Conservation (phyloP, 495 filamentous ascomycete species). For the Cercophora samala region DNA sequence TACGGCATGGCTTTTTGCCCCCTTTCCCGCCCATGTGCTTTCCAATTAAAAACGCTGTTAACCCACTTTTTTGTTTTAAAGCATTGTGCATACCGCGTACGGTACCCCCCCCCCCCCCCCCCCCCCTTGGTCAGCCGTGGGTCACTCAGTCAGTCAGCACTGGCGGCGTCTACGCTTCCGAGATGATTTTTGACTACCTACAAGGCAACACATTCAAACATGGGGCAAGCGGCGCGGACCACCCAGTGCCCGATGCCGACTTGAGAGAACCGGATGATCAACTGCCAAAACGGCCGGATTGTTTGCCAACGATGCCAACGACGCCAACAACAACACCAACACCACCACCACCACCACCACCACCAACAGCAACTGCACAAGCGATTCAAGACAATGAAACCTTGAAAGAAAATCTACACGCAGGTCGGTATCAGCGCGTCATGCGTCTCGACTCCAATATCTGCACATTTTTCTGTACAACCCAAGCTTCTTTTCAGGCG, state of each 20-base stretch:
- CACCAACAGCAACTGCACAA: not conserved
- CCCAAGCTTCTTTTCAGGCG: constrained; percentile 26
- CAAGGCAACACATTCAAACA: not conserved
- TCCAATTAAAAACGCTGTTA: too few species aligned
- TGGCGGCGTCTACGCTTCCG: constrained; percentile 17
- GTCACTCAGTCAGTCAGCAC: constrained; percentile 14
- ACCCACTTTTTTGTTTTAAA: too few species aligned
- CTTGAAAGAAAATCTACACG: not conserved
- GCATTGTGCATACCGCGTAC: too few species aligned
- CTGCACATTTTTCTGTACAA: constrained; percentile 29
- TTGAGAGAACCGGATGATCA: not conserved
- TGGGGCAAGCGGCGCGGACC: not conserved
- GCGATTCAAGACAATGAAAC: not conserved
- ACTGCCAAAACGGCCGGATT: not conserved
- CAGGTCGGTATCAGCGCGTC: constrained; percentile 16
- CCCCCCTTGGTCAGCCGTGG: constrained; percentile 8
- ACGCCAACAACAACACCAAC: constrained; percentile 5
- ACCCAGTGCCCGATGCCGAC: not conserved
- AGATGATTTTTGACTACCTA: not conserved
- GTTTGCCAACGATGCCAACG: not conserved
- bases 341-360: too few species aligned
- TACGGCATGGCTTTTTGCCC: too few species aligned
- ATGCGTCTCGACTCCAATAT: constrained; percentile 27
- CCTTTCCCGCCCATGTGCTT: too few species aligned
- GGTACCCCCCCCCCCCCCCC: too few species aligned